Evolutionary conservation across 2,329 filamentous ascomycete genomes (phyloP), one percentile per base, ranked within the genome.

Genomic region (Biscogniauxia sp.): DNA sequence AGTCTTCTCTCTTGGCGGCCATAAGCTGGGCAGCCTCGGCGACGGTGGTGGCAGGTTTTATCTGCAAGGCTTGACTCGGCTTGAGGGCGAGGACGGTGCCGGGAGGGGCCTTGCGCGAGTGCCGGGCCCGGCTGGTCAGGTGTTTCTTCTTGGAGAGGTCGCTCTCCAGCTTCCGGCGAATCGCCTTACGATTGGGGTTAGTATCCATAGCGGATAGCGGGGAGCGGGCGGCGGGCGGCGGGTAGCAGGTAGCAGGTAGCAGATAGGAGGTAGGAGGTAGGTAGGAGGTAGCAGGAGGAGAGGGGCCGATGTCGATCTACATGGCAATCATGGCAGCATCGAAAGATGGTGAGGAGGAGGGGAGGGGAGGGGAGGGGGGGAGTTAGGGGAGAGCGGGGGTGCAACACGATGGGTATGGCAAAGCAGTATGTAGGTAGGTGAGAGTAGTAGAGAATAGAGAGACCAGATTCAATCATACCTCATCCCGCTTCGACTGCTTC

Each of bases 81-180:
- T 96, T 96, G 65, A 99, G 84, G 71, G 95, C 92, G 63, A 99
- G 89, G 62, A 99, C 95, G 59, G 94, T 97, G 69, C 95, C 95
- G 2, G 95, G 95, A 62, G 95, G 94, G 60, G 94, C 94, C 81
- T 97, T 98, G 75, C 93, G 90, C 63, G 89, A 91, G 73, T 92
- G 91, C 68, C 93, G 88, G 68, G 93, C 89, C 70, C 93, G 89
- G 69, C 86, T 84, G 66, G 88, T 87, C 63, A 88, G 84, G 73
- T 92, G 87, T 80, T 93, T 96, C 87, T 98, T 98, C 83, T 98
- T 98, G 84, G 87, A 96, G 80, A 99, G 89, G 76, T 99, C 95
- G 73, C 86, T 94, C 82, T 99, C 95, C 82, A 99, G 90, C 82
- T 97, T 98, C 73, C 88, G 88, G 72, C 95, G 92, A 75, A 99